Base-by-base conservation (phyloP, 2,329 filamentous ascomycete species). In the Beauveria australis region DNA sequence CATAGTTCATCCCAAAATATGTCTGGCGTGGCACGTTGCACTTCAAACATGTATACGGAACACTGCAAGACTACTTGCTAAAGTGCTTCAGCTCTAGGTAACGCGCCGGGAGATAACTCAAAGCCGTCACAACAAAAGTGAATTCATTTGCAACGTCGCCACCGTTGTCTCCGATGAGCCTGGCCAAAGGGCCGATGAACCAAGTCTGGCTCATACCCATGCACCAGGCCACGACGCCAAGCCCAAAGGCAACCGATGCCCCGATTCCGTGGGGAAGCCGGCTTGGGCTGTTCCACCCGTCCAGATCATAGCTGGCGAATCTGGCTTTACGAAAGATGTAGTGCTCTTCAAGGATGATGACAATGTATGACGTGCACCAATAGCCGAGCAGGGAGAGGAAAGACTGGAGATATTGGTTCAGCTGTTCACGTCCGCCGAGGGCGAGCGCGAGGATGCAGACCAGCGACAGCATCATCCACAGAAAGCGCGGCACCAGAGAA, bases 191-290 rank as follows among this genome's bases (percentile, higher is more conserved):
- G 0, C 81, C 82, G 2, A 75, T 77, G 63, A 78, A 84, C 81
- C 81, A 85, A 2, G 76, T 77, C 68, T 83, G 79, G 3, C 73
- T 75, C 78, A 85, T 84, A 2, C 79, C 78, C 1, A 82, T 81
- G 4, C 83, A 72, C 19, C 83, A 76, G 12, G 79, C 64, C 6
- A 69, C 75, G 58, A 79, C 71, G 24, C 77, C 76, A 24, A 77
- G 63, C 0, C 75, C 41, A 26, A 75, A 80, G 0, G 78, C 76
- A 9, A 71, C 68, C 9, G 78, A 61, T 1, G 78, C 78, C 1
- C 78, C 73, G 3, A 77, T 60, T 1, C 78, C 78, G 2, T 70
- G 68, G 0, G 78, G 77, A 48, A 80, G 64, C 61, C 71, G 71
- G 16, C 67, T 66, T 3, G 74, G 75, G 0, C 75, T 73, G 30